Base-by-base conservation (phyloP, 2,329 filamentous ascomycete genomes). In the Colletotrichum siamense region DNA sequence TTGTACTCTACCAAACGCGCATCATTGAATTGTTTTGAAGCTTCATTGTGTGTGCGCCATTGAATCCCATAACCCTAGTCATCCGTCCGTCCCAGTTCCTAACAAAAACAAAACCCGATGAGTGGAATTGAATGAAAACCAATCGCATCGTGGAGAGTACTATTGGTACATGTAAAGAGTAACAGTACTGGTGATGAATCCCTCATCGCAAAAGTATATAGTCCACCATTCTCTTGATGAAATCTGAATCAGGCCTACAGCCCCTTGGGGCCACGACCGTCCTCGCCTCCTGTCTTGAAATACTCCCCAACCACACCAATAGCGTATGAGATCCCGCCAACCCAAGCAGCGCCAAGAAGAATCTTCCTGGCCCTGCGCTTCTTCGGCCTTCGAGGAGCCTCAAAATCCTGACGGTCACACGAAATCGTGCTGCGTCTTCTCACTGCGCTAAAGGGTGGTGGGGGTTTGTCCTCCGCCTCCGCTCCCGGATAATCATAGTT, bases 291-390 rank as follows among this genome's bases (percentile, higher is more conserved):
- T 0, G 86, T 90, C 59, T 84, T 87, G 73, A 92, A 88, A 71
- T 89, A 91, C 79, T 94, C 92, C 2, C 86, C 86, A n/a, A 92
- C 84, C 16, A 92, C 88, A 10, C 92, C 91, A 24, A 91, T 83
- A 2, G 88, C 89, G 79, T 94, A 94, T 2, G 89, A 89, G 4
- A 89, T 83, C 2, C 88, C 91, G 1, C 87, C 90, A 3, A 91
- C 84, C 83, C 88, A 91, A 0, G 86, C 86, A 3, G 91, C 91
- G 1, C 91, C 90, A 1, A 92, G 78, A 3, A 90, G 77, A 26
- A 91, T 79, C 77, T 89, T 89, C 80, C 88, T 90, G 1, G 84
- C 86, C 2, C 88, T 75, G 26, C 84, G 81, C 74, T 83, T 85
- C 80, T 83, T 87, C 81, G 83, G 13, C 87, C 87, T 71, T 86